Percentiles rank a stretch among this genome's conserved stretches.
Evolutionary conservation across 2,329 filamentous ascomycete genomes (phyloP).

Genomic region (Lachnellula occidentalis): DNA sequence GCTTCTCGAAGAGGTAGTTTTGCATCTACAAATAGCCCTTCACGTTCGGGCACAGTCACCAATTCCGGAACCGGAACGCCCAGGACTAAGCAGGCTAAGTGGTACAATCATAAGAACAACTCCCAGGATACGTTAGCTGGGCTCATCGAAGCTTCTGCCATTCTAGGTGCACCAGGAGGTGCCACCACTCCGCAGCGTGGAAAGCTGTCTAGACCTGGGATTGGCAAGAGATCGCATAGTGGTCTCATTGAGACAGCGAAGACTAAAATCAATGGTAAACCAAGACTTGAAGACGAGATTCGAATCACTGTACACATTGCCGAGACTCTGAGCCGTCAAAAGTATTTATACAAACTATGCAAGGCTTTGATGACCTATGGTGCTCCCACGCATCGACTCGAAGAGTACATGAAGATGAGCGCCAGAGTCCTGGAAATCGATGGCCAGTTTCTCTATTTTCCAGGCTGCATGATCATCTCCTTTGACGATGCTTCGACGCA

Average conservation of each 20-base stretch:
- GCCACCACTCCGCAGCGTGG: slow-evolving; percentile 30
- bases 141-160: slow-evolving; percentile 49
- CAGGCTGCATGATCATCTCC: slow-evolving; percentile 89
- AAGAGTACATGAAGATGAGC: slow-evolving; percentile 89
- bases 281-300: slow-evolving; percentile 32
- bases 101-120: slow-evolving; percentile 36
- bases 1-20: slow-evolving; percentile 26
- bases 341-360: slow-evolving; percentile 80
- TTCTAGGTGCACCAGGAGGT: slow-evolving; percentile 44
- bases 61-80: slow-evolving; percentile 35
- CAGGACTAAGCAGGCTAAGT: slow-evolving; percentile 25
- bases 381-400: slow-evolving; percentile 83
- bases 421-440: slow-evolving; percentile 85
- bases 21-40: slow-evolving; percentile 32
- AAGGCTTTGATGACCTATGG: slow-evolving; percentile 84
- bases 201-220: slow-evolving; percentile 23
- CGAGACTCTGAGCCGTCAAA: slow-evolving; percentile 69
- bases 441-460: slow-evolving; percentile 83
- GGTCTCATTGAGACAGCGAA: slow-evolving; percentile 22
- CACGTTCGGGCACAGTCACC: slow-evolving; percentile 28
- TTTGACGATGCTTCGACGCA: slow-evolving; percentile 73
- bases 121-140: slow-evolving; percentile 45
- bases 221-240: slow-evolving; percentile 25
- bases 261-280: slow-evolving; percentile 18
- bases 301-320: slow-evolving; percentile 55